Conservation (phyloP, 2,329 filamentous ascomycete genomes). For the Zymoseptoria tritici region DNA sequence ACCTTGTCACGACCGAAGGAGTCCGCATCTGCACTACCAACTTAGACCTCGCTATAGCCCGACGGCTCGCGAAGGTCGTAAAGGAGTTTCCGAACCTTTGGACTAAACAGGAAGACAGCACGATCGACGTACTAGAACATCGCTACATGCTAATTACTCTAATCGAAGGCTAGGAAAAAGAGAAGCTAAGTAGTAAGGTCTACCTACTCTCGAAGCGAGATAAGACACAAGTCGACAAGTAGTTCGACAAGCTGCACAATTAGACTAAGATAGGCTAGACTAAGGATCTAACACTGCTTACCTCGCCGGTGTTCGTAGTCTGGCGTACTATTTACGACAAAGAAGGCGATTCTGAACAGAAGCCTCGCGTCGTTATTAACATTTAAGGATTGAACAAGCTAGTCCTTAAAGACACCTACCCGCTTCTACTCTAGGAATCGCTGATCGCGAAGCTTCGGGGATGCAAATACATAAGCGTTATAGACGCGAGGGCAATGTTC, state of each 20-base stretch:
- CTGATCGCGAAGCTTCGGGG: background rate
- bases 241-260: background rate
- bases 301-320: background rate
- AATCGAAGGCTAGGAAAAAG: background rate
- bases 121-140: background rate
- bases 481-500: background rate
- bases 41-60: background rate
- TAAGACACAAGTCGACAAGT: background rate
- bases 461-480: background rate
- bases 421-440: background rate
- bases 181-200: background rate
- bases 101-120: background rate
- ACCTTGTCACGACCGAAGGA: background rate
- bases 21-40: background rate
- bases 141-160: background rate
- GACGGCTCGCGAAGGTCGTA: background rate
- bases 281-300: background rate
- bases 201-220: background rate
- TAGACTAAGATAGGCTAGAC: background rate
- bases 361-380: no score
- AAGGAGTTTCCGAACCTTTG: background rate
- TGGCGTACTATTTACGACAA: background rate
- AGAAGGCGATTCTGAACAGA: background rate
- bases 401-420: background rate
- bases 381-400: background rate